phyloP scores from a whole-genome alignment of 1,284 basidiomycete genomes.

The Naganishia liquefaciens region DNA sequence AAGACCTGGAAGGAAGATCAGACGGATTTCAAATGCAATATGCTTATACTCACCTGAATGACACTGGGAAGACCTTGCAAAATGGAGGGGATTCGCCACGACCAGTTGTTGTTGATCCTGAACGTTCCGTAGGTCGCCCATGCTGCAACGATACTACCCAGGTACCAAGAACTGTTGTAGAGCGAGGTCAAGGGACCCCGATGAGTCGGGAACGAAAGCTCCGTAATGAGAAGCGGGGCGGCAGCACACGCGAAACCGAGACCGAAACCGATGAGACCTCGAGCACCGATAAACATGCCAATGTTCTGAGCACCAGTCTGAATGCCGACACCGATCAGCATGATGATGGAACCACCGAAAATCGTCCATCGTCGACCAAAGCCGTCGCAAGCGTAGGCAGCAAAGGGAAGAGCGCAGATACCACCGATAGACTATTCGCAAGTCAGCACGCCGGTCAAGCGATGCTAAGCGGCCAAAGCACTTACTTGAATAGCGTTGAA shows the following conservation, averaged over 20 bases:
- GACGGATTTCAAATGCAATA: neutral
- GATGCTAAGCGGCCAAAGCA: neutral
- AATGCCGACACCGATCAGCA: conserved; percentile 62
- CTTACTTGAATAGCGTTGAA: conserved; percentile 43
- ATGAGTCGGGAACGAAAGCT: conserved; percentile 73
- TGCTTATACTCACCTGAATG: conserved; percentile 54
- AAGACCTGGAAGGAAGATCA: conserved; percentile 42
- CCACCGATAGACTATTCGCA: conserved; percentile 36
- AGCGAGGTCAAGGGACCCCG: conserved; percentile 69
- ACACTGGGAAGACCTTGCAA: conserved; percentile 67
- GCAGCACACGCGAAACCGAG: conserved; percentile 50
- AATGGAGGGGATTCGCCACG: conserved; percentile 62
- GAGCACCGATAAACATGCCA: conserved; percentile 63
- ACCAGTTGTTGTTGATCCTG: conserved; percentile 54
- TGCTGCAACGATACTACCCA: conserved; percentile 60
- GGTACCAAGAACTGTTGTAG: conserved; percentile 75
- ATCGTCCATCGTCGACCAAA: conserved; percentile 46
- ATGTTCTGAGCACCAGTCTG: conserved; percentile 71
- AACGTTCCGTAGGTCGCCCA: conserved; percentile 43
- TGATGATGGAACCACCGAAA: conserved; percentile 49
- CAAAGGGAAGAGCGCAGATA: conserved; percentile 38
- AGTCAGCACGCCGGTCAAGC: neutral
- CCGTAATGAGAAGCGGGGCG: conserved; percentile 72
- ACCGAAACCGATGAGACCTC: conserved; percentile 72
- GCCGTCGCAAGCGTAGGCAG: conserved; percentile 44